Base-by-base conservation (phyloP, 2,329 filamentous ascomycete species). In the Xylariales sp. region DNA sequence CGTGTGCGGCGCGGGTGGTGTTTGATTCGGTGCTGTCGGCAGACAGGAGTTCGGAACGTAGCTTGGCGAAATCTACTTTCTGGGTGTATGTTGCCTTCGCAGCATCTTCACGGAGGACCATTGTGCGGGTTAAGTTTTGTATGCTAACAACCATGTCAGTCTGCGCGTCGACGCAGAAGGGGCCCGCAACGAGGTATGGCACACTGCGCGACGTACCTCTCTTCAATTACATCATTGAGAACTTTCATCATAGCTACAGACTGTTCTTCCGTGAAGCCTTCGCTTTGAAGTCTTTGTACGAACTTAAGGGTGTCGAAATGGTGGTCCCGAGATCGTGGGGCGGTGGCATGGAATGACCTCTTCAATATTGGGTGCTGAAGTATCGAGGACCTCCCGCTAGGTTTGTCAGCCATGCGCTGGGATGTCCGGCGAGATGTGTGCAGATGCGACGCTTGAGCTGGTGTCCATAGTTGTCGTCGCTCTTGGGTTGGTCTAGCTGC, bases 231-330 rank as follows among this genome's bases (percentile, higher is more conserved):
- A 61, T 97, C 90, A 63, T 89, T 90, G 27, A 98, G 72, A 6
- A 97, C 88, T 59, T 87, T 88, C 93, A 98, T 97, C 85, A 96
- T 93, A n/a, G 93, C 91, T 18, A 88, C 89, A 3, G 90, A 83
- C 65, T 98, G 93, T 50, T 90, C 85, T 62, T 97, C 91, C 17
- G 88, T 95, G 61, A 97, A 96, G 0, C 93, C 93, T 60, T 98
- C 93, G 49, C 79, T 79, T 61, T 91, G 83, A 28, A 98, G 71
- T 37, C 88, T 76, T 65, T 95, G 88, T 27, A 98, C 90, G 59
- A 98, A 95, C 67, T 95, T 96, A 45, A 98, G 77, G 1, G 93
- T 98, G 64, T 98, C 93, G 59, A 98, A 98, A 63, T 98, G 90
- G 63, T 98, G 93, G 54, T 96, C 90, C 47, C 85, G 78, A 37